Conservation (phyloP, 1,284 basidiomycete genomes). For the Ganoderma sinense region DNA sequence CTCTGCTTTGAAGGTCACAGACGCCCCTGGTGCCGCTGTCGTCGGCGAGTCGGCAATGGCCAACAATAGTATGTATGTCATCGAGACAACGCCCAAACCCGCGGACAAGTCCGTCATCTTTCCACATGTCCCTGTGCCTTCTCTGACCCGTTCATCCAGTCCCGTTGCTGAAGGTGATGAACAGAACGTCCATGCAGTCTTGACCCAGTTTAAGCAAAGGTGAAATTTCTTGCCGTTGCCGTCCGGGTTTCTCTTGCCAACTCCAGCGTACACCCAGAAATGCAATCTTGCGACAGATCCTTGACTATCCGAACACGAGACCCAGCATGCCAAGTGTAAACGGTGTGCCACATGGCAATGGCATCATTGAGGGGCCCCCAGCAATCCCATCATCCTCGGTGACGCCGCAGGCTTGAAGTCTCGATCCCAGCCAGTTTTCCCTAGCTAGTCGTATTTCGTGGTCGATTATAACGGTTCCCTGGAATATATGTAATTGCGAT, state of each 20-base stretch:
- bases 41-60: slow-evolving; percentile 52
- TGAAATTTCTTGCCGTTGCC: slow-evolving; percentile 33
- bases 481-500: slow-evolving; percentile 21
- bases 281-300: slow-evolving; percentile 58
- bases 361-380: background rate
- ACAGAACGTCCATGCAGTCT: slow-evolving; percentile 52
- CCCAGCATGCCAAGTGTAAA: background rate
- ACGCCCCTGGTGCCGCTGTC: slow-evolving; percentile 73
- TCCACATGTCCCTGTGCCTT: background rate
- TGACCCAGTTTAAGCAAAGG: slow-evolving; percentile 74
- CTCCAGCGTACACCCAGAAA: slow-evolving; percentile 53
- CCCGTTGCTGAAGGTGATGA: slow-evolving; percentile 45
- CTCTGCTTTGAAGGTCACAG: slow-evolving; percentile 65
- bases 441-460: background rate
- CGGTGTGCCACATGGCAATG: background rate
- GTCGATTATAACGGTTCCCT: slow-evolving; percentile 6
- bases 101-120: slow-evolving; percentile 38
- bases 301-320: slow-evolving; percentile 51
- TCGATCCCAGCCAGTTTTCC: background rate
- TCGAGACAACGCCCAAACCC: slow-evolving; percentile 61
- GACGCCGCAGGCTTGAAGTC: slow-evolving; percentile 13
- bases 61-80: slow-evolving; percentile 73
- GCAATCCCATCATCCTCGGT: background rate
- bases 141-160: slow-evolving; percentile 20
- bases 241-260: background rate